phyloP scores from a whole-genome alignment of 2,329 filamentous ascomycete genomes.

The Juglanconis juglandina region DNA sequence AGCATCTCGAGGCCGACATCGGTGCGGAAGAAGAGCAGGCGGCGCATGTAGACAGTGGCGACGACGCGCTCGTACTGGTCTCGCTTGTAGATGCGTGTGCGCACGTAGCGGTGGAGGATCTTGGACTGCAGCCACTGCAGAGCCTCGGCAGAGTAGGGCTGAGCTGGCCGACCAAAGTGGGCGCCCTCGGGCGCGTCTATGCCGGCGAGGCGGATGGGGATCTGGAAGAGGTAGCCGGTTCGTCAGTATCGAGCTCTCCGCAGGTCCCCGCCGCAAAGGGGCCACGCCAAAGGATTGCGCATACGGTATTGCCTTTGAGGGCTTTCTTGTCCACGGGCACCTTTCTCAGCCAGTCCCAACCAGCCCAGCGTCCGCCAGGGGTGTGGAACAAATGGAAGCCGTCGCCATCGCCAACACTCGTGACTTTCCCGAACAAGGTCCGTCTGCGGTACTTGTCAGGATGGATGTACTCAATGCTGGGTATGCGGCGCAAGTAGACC shows the following conservation, averaged over 20 bases:
- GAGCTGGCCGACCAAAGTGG: conserved; percentile 85
- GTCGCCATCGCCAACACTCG: conserved; percentile 93
- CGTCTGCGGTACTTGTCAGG: conserved; percentile 71
- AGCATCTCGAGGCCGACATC: conserved; percentile 93
- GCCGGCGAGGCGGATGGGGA: conserved; percentile 85
- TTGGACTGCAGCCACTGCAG: conserved; percentile 74
- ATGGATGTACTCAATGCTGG: conserved; percentile 70
- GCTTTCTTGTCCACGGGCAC: conserved; percentile 67
- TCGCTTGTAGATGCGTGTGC: conserved; percentile 75
- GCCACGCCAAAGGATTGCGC: neutral
- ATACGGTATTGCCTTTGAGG: conserved; percentile 74
- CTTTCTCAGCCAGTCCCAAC: conserved; percentile 88
- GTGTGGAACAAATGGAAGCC: conserved; percentile 94
- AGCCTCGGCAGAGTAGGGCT: conserved; percentile 80
- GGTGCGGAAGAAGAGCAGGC: conserved; percentile 59
- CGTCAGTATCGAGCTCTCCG: neutral
- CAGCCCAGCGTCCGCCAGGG: conserved; percentile 78
- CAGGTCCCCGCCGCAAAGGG: neutral
- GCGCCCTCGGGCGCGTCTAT: conserved; percentile 89
- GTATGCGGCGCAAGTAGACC: conserved; percentile 79
- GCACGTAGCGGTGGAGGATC: conserved; percentile 68
- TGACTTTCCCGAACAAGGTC: conserved; percentile 80
- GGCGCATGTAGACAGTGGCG: conserved; percentile 74
- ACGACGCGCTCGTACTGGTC: conserved; percentile 94
- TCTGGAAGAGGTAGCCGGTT: conserved; percentile 43